Evolutionary conservation across 1,284 basidiomycete genomes (phyloP).

Genomic region (Gomphus sp.): DNA sequence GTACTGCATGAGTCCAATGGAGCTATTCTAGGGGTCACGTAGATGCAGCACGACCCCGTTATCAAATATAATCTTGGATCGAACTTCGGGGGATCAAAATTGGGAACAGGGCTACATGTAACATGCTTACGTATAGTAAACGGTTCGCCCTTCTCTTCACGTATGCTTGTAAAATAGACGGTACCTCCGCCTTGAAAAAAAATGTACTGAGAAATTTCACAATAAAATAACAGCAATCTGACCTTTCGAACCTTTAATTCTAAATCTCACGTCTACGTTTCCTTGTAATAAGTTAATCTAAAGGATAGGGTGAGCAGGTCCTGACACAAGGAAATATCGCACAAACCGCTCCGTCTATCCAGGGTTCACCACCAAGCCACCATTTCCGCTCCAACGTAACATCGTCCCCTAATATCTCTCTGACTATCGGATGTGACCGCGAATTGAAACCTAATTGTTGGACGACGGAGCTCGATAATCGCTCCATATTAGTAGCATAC

Average conservation of each 20-base stretch:
- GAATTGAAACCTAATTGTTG: conserved; percentile 54
- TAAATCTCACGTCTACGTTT: conserved; percentile 67
- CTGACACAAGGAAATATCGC: neutral
- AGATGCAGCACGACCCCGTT: conserved; percentile 45
- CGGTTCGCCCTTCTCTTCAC: conserved; percentile 62
- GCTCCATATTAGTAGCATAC: conserved; percentile 67
- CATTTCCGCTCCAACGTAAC: conserved; percentile 64
- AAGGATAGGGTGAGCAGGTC: neutral
- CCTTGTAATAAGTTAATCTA: conserved; percentile 69
- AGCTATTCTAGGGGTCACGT: neutral
- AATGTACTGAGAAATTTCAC: neutral
- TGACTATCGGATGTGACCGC: conserved; percentile 35
- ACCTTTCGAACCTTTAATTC: conserved; percentile 65
- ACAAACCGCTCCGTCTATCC: conserved; percentile 57
- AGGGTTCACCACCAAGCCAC: conserved; percentile 71
- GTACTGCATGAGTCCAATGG: neutral
- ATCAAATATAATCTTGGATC: conserved; percentile 62
- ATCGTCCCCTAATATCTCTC: conserved; percentile 52
- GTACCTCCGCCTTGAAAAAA: conserved; percentile 49
- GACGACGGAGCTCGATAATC: conserved; percentile 66
- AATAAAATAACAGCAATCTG: conserved; percentile 11
- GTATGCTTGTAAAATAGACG: conserved; percentile 71
- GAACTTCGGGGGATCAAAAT: conserved; percentile 32
- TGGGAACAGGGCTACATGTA: neutral
- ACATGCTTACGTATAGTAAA: conserved; percentile 52